phyloP scores from a whole-genome alignment of 768 basidiomycete species.

The Butyriboletus loyo region DNA sequence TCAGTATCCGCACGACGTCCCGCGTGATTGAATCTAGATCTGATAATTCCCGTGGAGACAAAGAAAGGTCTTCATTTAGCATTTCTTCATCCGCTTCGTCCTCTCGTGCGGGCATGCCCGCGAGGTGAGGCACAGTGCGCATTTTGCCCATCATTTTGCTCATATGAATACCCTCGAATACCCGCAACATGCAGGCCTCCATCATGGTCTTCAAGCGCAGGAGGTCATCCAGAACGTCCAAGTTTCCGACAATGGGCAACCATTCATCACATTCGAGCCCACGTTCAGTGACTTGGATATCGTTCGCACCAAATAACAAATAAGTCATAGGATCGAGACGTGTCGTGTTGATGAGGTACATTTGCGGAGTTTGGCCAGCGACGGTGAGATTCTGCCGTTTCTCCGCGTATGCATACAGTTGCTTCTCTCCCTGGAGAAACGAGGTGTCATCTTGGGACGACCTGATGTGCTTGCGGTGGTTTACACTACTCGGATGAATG shows the following conservation, averaged over 20 bases:
- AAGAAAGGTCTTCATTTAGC: conserved; percentile 42
- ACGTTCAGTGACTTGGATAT: conserved; percentile 61
- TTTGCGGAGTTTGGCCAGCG: conserved; percentile 49
- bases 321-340: conserved; percentile 86
- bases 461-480: conserved; percentile 55
- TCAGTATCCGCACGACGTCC: conserved; percentile 70
- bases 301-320: conserved; percentile 86
- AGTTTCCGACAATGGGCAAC: conserved; percentile 77
- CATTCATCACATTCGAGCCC: conserved; percentile 89
- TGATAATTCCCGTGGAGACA: conserved; percentile 66
- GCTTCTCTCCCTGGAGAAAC: conserved; percentile 49
- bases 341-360: conserved; percentile 75
- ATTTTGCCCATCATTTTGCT: conserved; percentile 38
- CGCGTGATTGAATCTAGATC: conserved; percentile 74
- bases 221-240: conserved; percentile 77
- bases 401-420: conserved; percentile 79
- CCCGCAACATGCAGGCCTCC: conserved; percentile 82
- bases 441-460: conserved; percentile 18
- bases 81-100: conserved; percentile 59
- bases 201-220: conserved; percentile 74
- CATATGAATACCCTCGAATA: conserved; percentile 78
- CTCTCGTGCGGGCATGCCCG: conserved; percentile 37
- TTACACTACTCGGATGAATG: conserved; percentile 87
- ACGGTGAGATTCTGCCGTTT: conserved; percentile 74
- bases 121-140: conserved; percentile 27